phyloP scores from a whole-genome alignment of 305 asterid species.

The Plantago coronopus region DNA sequence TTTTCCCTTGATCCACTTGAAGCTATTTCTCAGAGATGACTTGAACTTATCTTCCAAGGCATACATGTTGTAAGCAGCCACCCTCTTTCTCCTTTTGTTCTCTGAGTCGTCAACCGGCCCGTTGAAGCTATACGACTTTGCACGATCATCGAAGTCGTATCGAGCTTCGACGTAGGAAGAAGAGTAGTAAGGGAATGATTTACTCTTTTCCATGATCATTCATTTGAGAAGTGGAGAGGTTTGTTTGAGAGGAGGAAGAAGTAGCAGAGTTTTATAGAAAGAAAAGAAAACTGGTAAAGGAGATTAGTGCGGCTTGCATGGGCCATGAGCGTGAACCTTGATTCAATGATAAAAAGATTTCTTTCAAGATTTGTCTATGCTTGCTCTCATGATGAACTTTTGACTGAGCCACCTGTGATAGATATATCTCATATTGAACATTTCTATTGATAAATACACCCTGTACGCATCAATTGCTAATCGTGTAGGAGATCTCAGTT shows the following conservation, averaged over 20 bases:
- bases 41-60: slow-evolving; percentile 75
- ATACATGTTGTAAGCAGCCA: slow-evolving; percentile 74
- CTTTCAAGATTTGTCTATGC: not conserved
- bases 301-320: slow-evolving; percentile 18
- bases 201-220: slow-evolving; percentile 64
- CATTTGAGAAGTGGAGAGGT: not conserved
- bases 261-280: slow-evolving; percentile 21
- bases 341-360: not conserved
- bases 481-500: no score
- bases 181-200: slow-evolving; percentile 68
- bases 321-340: slow-evolving; percentile 17
- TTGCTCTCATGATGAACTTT: not conserved
- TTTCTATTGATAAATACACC: no score
- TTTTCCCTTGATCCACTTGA: slow-evolving; percentile 88
- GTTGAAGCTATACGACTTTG: slow-evolving; percentile 71
- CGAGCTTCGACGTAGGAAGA: slow-evolving; percentile 65
- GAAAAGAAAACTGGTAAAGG: slow-evolving; percentile 23
- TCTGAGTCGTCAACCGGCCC: slow-evolving; percentile 69
- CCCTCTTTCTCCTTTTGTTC: slow-evolving; percentile 65
- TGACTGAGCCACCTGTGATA: not conserved
- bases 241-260: slow-evolving; percentile 20
- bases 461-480: no score
- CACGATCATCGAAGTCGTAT: slow-evolving; percentile 58
- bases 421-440: no score
- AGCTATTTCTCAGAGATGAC: slow-evolving; percentile 63